Evolutionary conservation across 1,284 basidiomycete genomes (phyloP), one percentile per base, ranked within the genome.

Genomic region (Pholiota adiposa): DNA sequence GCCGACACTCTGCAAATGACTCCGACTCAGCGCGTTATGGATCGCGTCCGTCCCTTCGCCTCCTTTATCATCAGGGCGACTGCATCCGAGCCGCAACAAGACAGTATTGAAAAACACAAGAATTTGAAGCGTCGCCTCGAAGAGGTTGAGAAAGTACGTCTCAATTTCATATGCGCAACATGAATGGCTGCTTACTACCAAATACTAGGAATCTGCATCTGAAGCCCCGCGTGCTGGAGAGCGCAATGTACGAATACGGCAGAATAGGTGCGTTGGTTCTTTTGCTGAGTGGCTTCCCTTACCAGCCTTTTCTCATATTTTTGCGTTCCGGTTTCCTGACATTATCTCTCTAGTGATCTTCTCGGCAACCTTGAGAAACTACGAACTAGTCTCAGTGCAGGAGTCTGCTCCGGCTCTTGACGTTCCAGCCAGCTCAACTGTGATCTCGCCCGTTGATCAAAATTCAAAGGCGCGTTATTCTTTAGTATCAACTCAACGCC

Each of bases 141-240:
- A 64, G 85, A 89, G 59, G 79, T 89, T 48, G 88, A 89, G 67
- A 83, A 89, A 79, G 88, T 89, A 34, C 64, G 81, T 76, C 50
- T 49, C 54, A 21, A 27, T 19, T 23, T 62, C 16, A 11, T 38
- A n/a, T 12, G 14, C 12, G 9, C 14, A 16, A 16, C 60, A 54
- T 69, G 57, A 53, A 58, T 33, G 55, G 51, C 61, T 67, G 67
- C 71, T 75, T 65, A 73, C 70, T n/a, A n/a, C 62, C 83, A 83
- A 23, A 82, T 76, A 80, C 70, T 83, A 85, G 71, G 85, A 85
- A 65, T 72, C 78, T 6, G 76, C 76, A 62, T 73, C 77, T 25
- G 85, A 87, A 65, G 75, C 85, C 41, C 79, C 79, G 56, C 75
- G 74, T 48, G 85, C 85, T 8, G 82, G 81, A 51, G 84, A 88